These are phyloP conservation scores for Ramaria sp. DNA, from an alignment of 768 basidiomycete genomes.

Conservation along the genomic window DNA sequence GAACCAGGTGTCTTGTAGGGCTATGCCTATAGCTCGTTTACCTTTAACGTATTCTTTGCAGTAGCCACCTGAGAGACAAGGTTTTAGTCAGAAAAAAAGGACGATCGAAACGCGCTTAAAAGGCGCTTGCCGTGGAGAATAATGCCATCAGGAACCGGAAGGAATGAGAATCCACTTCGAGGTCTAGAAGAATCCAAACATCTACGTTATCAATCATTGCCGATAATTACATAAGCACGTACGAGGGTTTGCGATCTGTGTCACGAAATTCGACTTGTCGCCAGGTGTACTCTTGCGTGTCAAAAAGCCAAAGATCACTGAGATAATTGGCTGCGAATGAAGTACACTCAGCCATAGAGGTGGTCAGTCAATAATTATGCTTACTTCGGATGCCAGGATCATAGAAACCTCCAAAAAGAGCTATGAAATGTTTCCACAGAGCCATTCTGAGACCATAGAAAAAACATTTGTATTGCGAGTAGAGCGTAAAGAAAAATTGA, in stretches of 20 bases:
- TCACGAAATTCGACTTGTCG: slow-evolving; percentile 62
- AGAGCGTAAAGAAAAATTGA: not conserved
- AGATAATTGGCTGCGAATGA: slow-evolving; percentile 57
- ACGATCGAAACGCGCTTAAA: not conserved
- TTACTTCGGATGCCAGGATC: slow-evolving; percentile 76
- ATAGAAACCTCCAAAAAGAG: slow-evolving; percentile 86
- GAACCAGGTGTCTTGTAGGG: slow-evolving; percentile 86
- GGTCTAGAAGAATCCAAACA: slow-evolving; percentile 31
- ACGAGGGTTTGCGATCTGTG: slow-evolving; percentile 68
- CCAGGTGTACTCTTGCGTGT: slow-evolving; percentile 83
- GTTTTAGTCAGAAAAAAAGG: not conserved
- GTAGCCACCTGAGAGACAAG: slow-evolving; percentile 57
- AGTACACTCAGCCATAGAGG: too few relatives aligned
- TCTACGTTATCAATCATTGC: not conserved
- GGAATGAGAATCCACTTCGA: slow-evolving; percentile 77
- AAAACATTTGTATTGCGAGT: not conserved
- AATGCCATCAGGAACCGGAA: slow-evolving; percentile 68
- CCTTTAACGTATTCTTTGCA: slow-evolving; percentile 85
- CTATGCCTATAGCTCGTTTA: slow-evolving; percentile 72
- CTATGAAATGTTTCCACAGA: slow-evolving; percentile 77
- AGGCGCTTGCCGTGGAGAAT: slow-evolving; percentile 55
- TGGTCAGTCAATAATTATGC: slow-evolving; percentile 13
- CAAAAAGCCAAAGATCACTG: slow-evolving; percentile 79
- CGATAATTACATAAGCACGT: slow-evolving; percentile 16
- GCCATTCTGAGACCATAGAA: slow-evolving; percentile 51